phyloP scores from a whole-genome alignment of 371 early-diverging fungal species.

The Funneliformis caledonium region DNA sequence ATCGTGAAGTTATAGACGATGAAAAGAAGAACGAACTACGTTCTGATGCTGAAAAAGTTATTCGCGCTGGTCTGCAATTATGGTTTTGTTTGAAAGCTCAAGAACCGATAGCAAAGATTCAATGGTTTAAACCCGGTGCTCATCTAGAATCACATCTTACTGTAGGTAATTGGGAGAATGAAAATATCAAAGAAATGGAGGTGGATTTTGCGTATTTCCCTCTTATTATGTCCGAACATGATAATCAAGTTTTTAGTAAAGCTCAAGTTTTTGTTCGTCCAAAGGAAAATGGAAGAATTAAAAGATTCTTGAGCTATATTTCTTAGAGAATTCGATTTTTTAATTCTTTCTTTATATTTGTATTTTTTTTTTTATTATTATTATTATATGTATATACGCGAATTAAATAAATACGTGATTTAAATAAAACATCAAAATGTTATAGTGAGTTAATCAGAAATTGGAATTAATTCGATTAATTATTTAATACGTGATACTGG shows the following conservation, averaged over 20 bases:
- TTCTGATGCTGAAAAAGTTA: not conserved
- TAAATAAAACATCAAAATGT: too few species aligned
- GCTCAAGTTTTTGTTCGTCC: conserved; percentile 4
- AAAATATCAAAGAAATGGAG: conserved; percentile 5
- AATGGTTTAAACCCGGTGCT: conserved; percentile 14
- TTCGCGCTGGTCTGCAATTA: not conserved
- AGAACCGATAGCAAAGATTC: conserved; percentile 30
- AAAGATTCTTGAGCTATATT: not conserved
- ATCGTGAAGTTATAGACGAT: conserved; percentile 12
- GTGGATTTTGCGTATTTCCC: conserved; percentile 31
- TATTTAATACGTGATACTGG: too few species aligned
- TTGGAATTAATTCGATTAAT: too few species aligned
- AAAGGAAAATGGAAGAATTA: not conserved
- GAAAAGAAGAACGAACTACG: not conserved
- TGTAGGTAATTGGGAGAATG: not conserved
- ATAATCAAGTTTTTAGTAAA: conserved; percentile 8
- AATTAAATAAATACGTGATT: too few species aligned
- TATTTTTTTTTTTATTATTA: too few species aligned
- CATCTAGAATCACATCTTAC: not conserved
- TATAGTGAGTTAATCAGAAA: too few species aligned
- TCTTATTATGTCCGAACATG: not conserved
- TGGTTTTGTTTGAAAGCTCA: conserved; percentile 30
- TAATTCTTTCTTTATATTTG: not conserved
- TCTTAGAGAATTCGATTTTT: not conserved
- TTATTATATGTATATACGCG: too few species aligned